phyloP scores from a whole-genome alignment of 352 stramenopile species.

The Pilasporangium apinafurcum region DNA sequence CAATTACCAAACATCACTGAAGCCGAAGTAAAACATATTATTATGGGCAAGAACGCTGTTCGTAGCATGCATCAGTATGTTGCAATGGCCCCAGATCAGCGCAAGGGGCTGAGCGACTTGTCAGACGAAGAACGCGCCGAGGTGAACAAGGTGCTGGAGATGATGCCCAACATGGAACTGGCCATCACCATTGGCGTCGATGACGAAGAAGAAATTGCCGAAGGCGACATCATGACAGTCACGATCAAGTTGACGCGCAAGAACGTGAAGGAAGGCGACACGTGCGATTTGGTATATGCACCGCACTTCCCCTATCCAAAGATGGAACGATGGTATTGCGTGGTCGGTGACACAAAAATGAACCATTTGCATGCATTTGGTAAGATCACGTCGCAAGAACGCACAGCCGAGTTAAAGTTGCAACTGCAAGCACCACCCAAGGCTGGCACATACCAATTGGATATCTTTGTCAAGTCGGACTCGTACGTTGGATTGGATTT shows the following conservation, averaged over 20 bases:
- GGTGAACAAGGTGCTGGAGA: slow-evolving; percentile 89
- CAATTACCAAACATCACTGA: slow-evolving; percentile 88
- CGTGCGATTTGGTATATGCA: slow-evolving; percentile 93
- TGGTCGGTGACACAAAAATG: slow-evolving; percentile 92
- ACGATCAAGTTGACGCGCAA: slow-evolving; percentile 95
- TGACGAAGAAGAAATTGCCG: slow-evolving; percentile 94
- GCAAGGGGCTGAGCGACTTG: slow-evolving; percentile 91
- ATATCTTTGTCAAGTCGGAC: slow-evolving; percentile 97
- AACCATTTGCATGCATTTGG: slow-evolving; percentile 95
- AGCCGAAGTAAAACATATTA: slow-evolving; percentile 88
- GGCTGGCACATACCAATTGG: slow-evolving; percentile 94
- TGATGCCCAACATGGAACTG: slow-evolving; percentile 94
- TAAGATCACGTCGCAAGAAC: slow-evolving; percentile 92
- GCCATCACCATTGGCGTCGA: slow-evolving; percentile 88
- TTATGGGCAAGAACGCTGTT: slow-evolving; percentile 88
- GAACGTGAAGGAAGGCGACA: slow-evolving; percentile 95
- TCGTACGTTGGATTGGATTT: slow-evolving; percentile 97
- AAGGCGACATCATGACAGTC: slow-evolving; percentile 98
- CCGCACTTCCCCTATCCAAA: slow-evolving; percentile 94
- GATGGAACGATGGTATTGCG: slow-evolving; percentile 96
- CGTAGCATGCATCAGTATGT: slow-evolving; percentile 95
- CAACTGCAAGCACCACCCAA: slow-evolving; percentile 95
- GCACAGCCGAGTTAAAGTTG: slow-evolving; percentile 87
- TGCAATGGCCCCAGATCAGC: slow-evolving; percentile 82
- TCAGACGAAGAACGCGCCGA: slow-evolving; percentile 90